Percentiles rank a stretch among this genome's conserved stretches.
Evolutionary conservation across 148 eudicot species (phyloP).

Genomic region (Hydrangea macrophylla): DNA sequence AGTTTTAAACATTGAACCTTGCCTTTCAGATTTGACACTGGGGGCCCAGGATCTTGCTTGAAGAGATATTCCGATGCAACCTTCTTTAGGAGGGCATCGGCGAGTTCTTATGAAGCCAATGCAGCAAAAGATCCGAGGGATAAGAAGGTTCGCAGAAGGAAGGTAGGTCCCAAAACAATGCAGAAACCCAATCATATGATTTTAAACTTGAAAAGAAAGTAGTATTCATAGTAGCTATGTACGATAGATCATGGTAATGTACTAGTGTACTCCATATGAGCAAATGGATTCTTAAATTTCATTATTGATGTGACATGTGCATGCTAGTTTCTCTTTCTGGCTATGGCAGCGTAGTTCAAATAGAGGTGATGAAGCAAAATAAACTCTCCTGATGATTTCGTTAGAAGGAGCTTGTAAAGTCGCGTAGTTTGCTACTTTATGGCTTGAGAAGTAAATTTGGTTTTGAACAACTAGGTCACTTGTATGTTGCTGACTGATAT

Average conservation of each 20-base stretch:
- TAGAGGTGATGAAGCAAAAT: background rate
- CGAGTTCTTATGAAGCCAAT: constrained; percentile 28
- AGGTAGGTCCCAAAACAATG: constrained; percentile 37
- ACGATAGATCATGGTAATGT: background rate
- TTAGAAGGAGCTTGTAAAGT: background rate
- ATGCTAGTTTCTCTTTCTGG: background rate
- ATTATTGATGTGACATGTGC: background rate
- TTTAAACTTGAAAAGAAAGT: background rate
- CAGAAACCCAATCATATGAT: background rate
- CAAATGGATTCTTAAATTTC: background rate
- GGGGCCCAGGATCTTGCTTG: constrained; percentile 82
- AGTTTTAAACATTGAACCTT: constrained; percentile 7
- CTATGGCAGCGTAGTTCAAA: background rate
- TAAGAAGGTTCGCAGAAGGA: constrained; percentile 54
- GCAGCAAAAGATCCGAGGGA: constrained; percentile 38
- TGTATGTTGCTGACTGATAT: background rate
- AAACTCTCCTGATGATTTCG: background rate
- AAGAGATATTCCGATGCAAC: constrained; percentile 84
- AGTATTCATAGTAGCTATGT: background rate
- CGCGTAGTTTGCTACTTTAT: background rate
- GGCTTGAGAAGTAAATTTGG: too few relatives aligned
- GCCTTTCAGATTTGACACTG: constrained; percentile 63
- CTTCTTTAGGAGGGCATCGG: constrained; percentile 63
- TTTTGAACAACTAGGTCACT: background rate
- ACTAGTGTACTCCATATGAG: background rate